Evolutionary conservation across 2,329 filamentous ascomycete genomes (phyloP).

Genomic region (Diaporthe ampelina): DNA sequence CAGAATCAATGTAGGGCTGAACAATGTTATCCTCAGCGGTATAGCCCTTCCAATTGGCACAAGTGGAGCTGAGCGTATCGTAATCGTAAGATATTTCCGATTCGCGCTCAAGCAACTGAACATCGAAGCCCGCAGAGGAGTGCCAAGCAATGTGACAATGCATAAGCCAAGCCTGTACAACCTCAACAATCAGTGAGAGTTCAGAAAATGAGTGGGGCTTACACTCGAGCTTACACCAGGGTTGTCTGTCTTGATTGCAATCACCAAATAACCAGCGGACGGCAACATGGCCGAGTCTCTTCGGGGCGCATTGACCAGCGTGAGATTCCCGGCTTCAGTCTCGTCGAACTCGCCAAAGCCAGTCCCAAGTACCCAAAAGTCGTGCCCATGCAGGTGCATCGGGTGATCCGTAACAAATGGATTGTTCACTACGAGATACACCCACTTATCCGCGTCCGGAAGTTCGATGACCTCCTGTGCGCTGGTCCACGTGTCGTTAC

Average conservation of each 20-base stretch:
- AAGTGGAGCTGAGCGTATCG: slow-evolving; percentile 48
- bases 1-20: slow-evolving; percentile 50
- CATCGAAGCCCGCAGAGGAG: slow-evolving; percentile 62
- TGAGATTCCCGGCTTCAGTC: slow-evolving; percentile 48
- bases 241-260: slow-evolving; percentile 66
- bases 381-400: slow-evolving; percentile 49
- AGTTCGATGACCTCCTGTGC: slow-evolving; percentile 50
- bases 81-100: slow-evolving; percentile 48
- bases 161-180: slow-evolving; percentile 44
- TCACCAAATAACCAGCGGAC: slow-evolving; percentile 59
- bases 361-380: slow-evolving; percentile 50
- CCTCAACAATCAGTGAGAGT: background rate
- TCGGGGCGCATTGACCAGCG: slow-evolving; percentile 59
- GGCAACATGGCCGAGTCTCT: slow-evolving; percentile 63
- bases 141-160: slow-evolving; percentile 60
- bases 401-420: slow-evolving; percentile 52
- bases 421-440: slow-evolving; percentile 51
- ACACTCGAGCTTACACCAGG: slow-evolving; percentile 54
- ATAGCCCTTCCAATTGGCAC: slow-evolving; percentile 50
- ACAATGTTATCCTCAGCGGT: slow-evolving; percentile 41
- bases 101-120: slow-evolving; percentile 63
- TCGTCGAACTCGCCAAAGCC: slow-evolving; percentile 48
- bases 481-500: slow-evolving; percentile 46
- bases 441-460: slow-evolving; percentile 49
- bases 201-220: background rate